Base-by-base conservation (phyloP, 768 basidiomycete genomes). In the Paxillus rubicundulus region DNA sequence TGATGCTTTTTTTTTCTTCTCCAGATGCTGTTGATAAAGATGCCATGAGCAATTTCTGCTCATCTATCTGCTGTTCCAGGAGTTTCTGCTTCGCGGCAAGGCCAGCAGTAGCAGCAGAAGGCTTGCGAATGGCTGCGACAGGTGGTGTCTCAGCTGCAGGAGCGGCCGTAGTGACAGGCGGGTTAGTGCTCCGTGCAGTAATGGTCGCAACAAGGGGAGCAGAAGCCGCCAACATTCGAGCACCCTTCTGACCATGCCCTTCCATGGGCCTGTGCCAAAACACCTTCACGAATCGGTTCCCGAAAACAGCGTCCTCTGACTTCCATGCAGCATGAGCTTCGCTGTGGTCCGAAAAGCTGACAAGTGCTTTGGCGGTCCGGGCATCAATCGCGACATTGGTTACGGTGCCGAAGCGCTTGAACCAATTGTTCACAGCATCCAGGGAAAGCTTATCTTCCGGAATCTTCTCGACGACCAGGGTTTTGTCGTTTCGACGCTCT, bases 201-300 rank as follows among this genome's bases (percentile, higher is more conserved):
- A 89, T 77, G 57, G 84, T 86, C 28, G 87, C 85, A 9, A 96
- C 77, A 9, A 89, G 61, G 2, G 85, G 79, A 8, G 90, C 91
- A 27, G 88, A 89, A 4, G 89, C 90, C 13, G 89, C 92, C 53
- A 98, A 72, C 75, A 86, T 82, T 57, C 87, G 80, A 44, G 82
- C 74, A 2, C 94, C 94, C 16, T 75, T 77, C 56, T 83, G 84
- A 8, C 94, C 94, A 61, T 94, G 89, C 0, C 95, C 94, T 49
- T 89, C 90, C 84, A 94, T 82, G 7, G 92, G 93, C 52, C 89
- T 79, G 71, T 96, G 92, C 93, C 95, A 97, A 62, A 96, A 92
- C 32, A 97, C 78, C 70, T 95, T 96, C 58, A 97, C 94, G 67
- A 97, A 97, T 45, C 95, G 83, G 61, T 94, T 95, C 10, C 84